These are phyloP conservation scores for Penicillium capsulatum DNA, from an alignment of 2,329 filamentous ascomycete species.

Conservation along the genomic window DNA sequence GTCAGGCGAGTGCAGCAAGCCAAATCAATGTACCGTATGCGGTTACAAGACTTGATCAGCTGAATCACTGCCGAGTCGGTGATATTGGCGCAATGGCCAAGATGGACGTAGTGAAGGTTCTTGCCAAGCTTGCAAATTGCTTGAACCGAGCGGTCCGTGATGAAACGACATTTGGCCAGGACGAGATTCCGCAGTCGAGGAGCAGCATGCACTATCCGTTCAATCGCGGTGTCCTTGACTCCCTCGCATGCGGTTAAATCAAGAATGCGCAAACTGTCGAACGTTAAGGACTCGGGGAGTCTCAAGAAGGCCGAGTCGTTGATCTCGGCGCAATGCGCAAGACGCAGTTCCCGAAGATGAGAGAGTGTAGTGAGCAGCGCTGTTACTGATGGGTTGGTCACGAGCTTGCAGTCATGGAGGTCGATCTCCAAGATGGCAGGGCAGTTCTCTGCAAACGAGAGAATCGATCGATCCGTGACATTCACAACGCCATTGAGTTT, in stretches of 20 bases:
- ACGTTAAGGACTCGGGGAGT: constrained; percentile 64
- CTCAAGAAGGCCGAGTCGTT: constrained; percentile 83
- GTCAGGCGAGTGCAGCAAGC: constrained; percentile 92
- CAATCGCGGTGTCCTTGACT: constrained; percentile 79
- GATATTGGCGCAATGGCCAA: constrained; percentile 88
- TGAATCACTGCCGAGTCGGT: constrained; percentile 84
- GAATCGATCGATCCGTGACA: constrained; percentile 73
- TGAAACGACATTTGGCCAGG: constrained; percentile 85
- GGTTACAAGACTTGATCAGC: constrained; percentile 79
- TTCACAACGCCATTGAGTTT: constrained; percentile 93
- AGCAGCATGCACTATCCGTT: constrained; percentile 79
- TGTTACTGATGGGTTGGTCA: constrained; percentile 80
- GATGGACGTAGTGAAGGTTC: constrained; percentile 93
- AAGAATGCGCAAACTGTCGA: constrained; percentile 86
- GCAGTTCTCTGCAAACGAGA: constrained; percentile 82
- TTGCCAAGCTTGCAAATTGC: constrained; percentile 87
- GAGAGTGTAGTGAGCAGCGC: constrained; percentile 72
- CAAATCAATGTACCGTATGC: constrained; percentile 94
- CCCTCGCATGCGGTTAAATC: constrained; percentile 85
- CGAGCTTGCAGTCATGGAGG: constrained; percentile 74
- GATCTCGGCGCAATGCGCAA: constrained; percentile 79
- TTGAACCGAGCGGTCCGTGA: constrained; percentile 82
- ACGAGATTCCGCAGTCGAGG: constrained; percentile 89
- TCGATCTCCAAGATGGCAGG: constrained; percentile 95
- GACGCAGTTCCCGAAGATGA: constrained; percentile 81